Evolutionary conservation across 1,139 yeast genomes (phyloP), one percentile per base, ranked within the genome.

Genomic region (Kazachstania sp.): DNA sequence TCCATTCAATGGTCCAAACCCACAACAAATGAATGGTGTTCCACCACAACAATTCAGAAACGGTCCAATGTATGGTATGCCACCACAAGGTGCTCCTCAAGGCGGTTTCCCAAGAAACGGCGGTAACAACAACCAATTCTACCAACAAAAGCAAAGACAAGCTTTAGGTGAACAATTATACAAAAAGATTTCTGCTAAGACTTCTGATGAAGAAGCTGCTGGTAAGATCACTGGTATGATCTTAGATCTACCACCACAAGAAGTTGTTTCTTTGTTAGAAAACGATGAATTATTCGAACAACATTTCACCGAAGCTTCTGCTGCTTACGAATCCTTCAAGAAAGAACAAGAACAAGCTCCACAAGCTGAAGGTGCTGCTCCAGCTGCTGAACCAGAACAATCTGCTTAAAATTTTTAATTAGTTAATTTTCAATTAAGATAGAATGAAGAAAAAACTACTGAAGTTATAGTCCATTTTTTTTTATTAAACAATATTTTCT

Each of bases 151-250:
- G 55, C 97, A 86, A 69, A 92, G 88, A 73, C 96, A 90, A 77
- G 79, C 88, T 68, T 79, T 94, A 69, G 98, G 99, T 72, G 97
- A 92, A 78, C 95, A 88, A 69, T 79, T 94, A 68, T 94, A 90
- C 79, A 94, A 95, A 68, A 87, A 83, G 81, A 85, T 94, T 66
- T 83, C 84, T 59, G 81, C 90, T 60, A 86, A 92, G 66, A 95
- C 95, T 67, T 83, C 85, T 70, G 95, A 86, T 67, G 86, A 86
- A 54, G 96, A 87, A 72, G 90, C 95, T 67, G 97, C 97, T 60
- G 96, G 97, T 74, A 92, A 90, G 78, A 88, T 92, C 69, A 92
- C 99, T 60, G 98, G 97, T 75, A 92, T 92, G 98, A 82, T 92
- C 77, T 81, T 92, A 68, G 97, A 90, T 69, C 83, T 92, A 81